Evolutionary conservation across 1,139 yeast genomes (phyloP).

Genomic region (Sugiyamaella japonica): DNA sequence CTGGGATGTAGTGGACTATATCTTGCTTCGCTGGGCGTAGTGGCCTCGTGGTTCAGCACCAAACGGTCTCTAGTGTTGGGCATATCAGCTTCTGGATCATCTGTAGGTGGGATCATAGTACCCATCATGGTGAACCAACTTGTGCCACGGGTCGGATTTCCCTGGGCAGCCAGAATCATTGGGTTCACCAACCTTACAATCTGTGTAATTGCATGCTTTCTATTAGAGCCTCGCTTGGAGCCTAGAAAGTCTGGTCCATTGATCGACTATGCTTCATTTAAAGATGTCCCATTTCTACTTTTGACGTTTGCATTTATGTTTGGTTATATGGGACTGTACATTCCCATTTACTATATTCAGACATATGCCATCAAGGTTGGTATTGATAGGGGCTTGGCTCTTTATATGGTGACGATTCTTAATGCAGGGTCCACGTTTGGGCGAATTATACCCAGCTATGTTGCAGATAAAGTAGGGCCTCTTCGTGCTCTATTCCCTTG

Average conservation of each 20-base stretch:
- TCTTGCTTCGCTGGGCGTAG: conserved; percentile 42
- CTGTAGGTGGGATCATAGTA: conserved; percentile 44
- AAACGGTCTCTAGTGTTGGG: conserved; percentile 58
- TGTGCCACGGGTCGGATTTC: conserved; percentile 36
- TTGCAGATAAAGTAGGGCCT: conserved; percentile 51
- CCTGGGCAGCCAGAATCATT: conserved; percentile 39
- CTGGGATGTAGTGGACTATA: conserved; percentile 44
- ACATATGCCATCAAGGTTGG: conserved; percentile 34
- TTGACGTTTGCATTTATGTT: conserved; percentile 35
- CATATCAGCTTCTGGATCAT: conserved; percentile 58
- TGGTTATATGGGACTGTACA: conserved; percentile 39
- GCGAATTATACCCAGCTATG: conserved; percentile 49
- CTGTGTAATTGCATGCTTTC: conserved; percentile 24
- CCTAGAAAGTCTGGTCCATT: conserved; percentile 35
- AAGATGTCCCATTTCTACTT: conserved; percentile 35
- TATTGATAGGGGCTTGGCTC: conserved; percentile 28
- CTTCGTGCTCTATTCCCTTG: conserved; percentile 45
- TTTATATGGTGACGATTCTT: conserved; percentile 49
- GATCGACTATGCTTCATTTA: conserved; percentile 35
- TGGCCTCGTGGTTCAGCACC: conserved; percentile 52
- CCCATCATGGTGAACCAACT: conserved; percentile 36
- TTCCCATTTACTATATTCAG: conserved; percentile 42
- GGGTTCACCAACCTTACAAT: conserved; percentile 31
- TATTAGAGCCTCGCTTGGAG: conserved; percentile 34
- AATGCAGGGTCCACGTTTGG: conserved; percentile 53